These are phyloP conservation scores for Triticum timopheevii DNA, from an alignment of 176 grass and related monocot species.

Conservation along the genomic window DNA sequence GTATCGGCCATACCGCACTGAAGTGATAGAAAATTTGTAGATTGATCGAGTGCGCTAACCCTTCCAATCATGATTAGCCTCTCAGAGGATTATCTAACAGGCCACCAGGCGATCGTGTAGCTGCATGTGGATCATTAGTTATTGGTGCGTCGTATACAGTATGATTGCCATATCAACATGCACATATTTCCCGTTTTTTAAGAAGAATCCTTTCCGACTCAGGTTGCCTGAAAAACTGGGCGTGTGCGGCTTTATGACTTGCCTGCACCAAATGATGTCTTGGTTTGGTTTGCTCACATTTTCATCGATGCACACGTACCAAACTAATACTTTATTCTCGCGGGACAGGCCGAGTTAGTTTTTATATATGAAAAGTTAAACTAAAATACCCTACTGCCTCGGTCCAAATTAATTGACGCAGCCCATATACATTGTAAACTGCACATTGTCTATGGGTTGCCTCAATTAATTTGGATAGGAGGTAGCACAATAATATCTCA, in stretches of 20 bases:
- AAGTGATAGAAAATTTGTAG: background rate
- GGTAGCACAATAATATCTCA: too few species aligned
- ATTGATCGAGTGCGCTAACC: background rate
- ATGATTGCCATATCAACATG: slow-evolving; percentile 12
- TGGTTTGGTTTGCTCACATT: too few species aligned
- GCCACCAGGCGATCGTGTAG: background rate
- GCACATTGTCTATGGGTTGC: too few species aligned
- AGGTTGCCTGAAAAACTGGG: background rate
- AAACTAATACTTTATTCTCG: too few species aligned
- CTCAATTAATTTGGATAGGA: too few species aligned
- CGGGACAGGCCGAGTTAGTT: too few species aligned
- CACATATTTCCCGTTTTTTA: background rate
- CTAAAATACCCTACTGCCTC: too few species aligned
- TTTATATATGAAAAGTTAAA: too few species aligned
- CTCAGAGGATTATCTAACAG: background rate
- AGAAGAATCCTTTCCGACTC: background rate
- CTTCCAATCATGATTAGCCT: slow-evolving; percentile 5
- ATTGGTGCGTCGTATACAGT: slow-evolving; percentile 1
- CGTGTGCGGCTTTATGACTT: background rate
- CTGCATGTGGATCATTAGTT: background rate
- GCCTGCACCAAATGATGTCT: too few species aligned
- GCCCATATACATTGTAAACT: too few species aligned
- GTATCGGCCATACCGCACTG: background rate
- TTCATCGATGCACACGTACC: too few species aligned
- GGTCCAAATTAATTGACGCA: too few species aligned